phyloP scores from a whole-genome alignment of 2,329 filamentous ascomycete species.

The Hysterium pulicare region DNA sequence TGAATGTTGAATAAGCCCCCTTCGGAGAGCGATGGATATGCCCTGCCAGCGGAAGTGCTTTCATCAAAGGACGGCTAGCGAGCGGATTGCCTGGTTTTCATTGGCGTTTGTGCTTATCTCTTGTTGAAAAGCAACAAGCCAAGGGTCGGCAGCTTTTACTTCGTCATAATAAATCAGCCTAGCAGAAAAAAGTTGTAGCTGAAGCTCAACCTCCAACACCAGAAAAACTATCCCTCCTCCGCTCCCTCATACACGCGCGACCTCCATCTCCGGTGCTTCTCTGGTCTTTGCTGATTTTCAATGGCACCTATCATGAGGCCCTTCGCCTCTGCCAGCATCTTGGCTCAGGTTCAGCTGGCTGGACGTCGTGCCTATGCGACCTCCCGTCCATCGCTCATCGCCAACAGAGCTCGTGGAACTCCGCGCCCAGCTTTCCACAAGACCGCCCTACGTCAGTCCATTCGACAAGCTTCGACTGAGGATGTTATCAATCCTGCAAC shows the following conservation, averaged over 20 bases:
- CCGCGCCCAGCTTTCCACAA: slow-evolving; percentile 31
- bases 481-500: slow-evolving; percentile 22
- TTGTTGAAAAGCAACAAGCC: no score
- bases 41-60: no score
- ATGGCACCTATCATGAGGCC: slow-evolving; percentile 38
- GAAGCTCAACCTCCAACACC: neutral
- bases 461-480: slow-evolving; percentile 32
- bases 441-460: slow-evolving; percentile 34
- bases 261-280: slow-evolving; percentile 6
- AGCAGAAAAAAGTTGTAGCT: no score
- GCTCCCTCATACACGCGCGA: slow-evolving; percentile 4
- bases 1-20: no score
- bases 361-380: slow-evolving; percentile 35
- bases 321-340: slow-evolving; percentile 24
- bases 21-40: no score
- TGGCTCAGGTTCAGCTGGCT: slow-evolving; percentile 31
- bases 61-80: no score
- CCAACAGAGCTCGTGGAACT: slow-evolving; percentile 33
- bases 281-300: slow-evolving; percentile 11
- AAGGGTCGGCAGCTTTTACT: no score
- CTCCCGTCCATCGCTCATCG: slow-evolving; percentile 30
- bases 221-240: slow-evolving; percentile 2
- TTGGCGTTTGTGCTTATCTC: no score
- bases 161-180: no score
- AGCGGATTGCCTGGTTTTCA: no score